Percentiles rank a stretch among this genome's conserved stretches.
phyloP scores from a whole-genome alignment of 176 grass and related monocot species.

The Triticum timopheevii region DNA sequence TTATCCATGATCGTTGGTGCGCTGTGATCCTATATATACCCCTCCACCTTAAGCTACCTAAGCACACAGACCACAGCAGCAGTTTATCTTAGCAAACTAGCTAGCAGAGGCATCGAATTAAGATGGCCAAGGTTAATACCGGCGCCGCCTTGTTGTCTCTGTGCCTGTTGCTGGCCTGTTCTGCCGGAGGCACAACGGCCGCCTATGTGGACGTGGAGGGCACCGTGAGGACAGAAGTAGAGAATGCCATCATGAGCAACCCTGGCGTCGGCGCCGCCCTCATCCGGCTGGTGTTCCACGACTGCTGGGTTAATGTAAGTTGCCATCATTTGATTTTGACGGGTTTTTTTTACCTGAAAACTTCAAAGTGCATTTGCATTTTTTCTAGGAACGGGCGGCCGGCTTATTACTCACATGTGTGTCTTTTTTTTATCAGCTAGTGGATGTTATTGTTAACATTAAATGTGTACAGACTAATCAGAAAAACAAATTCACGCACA shows the following conservation, averaged over 20 bases:
- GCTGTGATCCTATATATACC: background rate
- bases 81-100: too few relatives aligned
- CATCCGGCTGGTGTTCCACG: constrained; percentile 54
- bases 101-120: too few relatives aligned
- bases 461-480: too few relatives aligned
- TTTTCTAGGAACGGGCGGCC: too few relatives aligned
- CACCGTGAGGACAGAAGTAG: constrained; percentile 14
- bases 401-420: too few relatives aligned
- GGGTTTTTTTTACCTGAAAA: too few relatives aligned
- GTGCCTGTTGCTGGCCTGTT: background rate
- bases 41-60: background rate
- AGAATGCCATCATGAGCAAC: constrained; percentile 21
- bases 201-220: background rate
- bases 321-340: background rate
- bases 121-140: background rate
- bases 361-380: too few relatives aligned
- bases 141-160: background rate
- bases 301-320: constrained; percentile 51
- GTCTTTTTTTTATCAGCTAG: too few relatives aligned
- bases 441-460: too few relatives aligned
- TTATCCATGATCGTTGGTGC: background rate
- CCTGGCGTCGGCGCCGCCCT: constrained; percentile 36
- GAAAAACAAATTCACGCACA: too few relatives aligned
- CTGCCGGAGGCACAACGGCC: background rate
- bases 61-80: background rate